Percentiles rank a stretch among this genome's conserved stretches.
Evolutionary conservation across 1,284 basidiomycete genomes (phyloP).

Genomic region (Ustilago hordei): DNA sequence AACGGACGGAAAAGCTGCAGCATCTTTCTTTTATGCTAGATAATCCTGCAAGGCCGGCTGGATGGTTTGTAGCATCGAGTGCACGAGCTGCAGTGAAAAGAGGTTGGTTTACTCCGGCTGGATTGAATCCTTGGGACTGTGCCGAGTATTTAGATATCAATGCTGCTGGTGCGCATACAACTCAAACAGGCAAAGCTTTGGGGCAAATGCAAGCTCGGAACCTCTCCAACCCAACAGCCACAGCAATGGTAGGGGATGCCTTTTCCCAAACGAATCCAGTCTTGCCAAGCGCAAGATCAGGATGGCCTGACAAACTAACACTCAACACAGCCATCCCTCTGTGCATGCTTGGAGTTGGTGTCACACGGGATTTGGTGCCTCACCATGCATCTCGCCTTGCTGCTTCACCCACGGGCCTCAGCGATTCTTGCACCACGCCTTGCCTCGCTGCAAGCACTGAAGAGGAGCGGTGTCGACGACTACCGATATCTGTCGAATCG

Average conservation of each 20-base stretch:
- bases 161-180: neutral
- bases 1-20: constrained; percentile 22
- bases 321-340: constrained; percentile 42
- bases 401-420: neutral
- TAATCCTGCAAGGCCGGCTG: constrained; percentile 2
- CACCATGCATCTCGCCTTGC: constrained; percentile 28
- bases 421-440: too few species aligned
- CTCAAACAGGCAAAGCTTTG: neutral
- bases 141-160: constrained; percentile 40
- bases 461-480: neutral
- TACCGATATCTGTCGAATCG: constrained; percentile 39
- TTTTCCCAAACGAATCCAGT: neutral
- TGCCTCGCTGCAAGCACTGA: neutral
- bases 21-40: constrained; percentile 30
- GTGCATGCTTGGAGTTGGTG: constrained; percentile 24
- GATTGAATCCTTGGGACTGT: constrained; percentile 48
- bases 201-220: neutral
- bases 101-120: constrained; percentile 39
- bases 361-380: constrained; percentile 48
- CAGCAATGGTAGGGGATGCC: neutral
- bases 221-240: neutral
- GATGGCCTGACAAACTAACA: constrained; percentile 30
- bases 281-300: constrained; percentile 31
- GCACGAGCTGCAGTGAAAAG: constrained; percentile 27
- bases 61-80: constrained; percentile 27